phyloP scores from a whole-genome alignment of 352 stramenopile species.

The Globisporangium spinosum region DNA sequence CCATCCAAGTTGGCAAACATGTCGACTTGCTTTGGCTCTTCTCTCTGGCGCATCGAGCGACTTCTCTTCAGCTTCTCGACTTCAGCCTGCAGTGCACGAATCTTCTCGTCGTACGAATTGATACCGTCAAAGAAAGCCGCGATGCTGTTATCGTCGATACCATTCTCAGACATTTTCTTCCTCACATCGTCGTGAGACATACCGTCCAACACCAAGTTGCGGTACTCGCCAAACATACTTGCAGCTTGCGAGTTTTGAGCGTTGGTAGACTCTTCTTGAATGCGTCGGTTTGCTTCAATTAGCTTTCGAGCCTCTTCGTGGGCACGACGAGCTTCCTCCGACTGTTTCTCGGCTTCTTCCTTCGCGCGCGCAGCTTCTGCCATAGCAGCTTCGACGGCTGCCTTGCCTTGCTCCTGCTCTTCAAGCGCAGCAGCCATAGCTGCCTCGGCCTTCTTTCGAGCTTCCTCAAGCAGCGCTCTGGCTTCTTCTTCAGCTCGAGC shows the following conservation, averaged over 20 bases:
- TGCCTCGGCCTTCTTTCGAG: conserved; percentile 74
- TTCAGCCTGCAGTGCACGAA: conserved; percentile 73
- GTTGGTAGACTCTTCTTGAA: conserved; percentile 56
- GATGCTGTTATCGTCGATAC: conserved; percentile 69
- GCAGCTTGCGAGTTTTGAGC: conserved; percentile 33
- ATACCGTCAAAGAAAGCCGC: conserved; percentile 81
- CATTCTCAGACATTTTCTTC: conserved; percentile 73
- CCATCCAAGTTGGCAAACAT: conserved; percentile 70
- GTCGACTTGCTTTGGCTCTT: conserved; percentile 56
- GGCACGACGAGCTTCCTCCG: conserved; percentile 63
- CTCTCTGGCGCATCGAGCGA: conserved; percentile 39
- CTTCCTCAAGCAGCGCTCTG: conserved; percentile 67
- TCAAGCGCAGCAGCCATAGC: conserved; percentile 78
- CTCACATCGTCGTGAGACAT: conserved; percentile 64
- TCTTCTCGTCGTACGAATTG: conserved; percentile 82
- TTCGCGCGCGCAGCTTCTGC: conserved; percentile 74
- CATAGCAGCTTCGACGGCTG: conserved; percentile 80
- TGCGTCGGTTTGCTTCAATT: conserved; percentile 83
- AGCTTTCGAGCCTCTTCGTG: conserved; percentile 79
- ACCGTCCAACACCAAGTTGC: conserved; percentile 70
- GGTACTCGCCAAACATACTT: conserved; percentile 61
- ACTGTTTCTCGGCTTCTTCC: conserved; percentile 78
- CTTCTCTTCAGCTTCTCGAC: conserved; percentile 78
- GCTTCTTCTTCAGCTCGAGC: conserved; percentile 71
- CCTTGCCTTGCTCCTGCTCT: conserved; percentile 78